Base-by-base conservation (phyloP, 176 grass and related monocot species). In the Bolboschoenus planiculmis region DNA sequence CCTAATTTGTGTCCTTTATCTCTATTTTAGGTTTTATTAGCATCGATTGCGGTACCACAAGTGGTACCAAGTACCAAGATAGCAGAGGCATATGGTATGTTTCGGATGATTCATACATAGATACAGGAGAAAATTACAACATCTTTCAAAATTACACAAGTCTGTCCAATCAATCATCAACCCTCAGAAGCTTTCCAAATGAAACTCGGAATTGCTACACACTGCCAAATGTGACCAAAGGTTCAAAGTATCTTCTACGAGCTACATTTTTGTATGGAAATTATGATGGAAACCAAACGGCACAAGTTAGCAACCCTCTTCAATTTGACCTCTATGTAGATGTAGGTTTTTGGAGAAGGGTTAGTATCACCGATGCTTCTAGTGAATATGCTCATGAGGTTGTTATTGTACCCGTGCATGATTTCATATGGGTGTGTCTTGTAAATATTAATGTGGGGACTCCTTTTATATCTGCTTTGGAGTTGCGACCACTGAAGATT, bases 391-490 rank as follows among this genome's bases (percentile, higher is more conserved):
- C 4, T 0, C 0, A 8, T 1, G 93, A 97, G 81, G 67, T 81
- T 8, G 48, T 87, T 7, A 46, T 57, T 7, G 48, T 85, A 6
- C 80, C 86, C 2, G 11, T 80, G 3, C 79, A 33, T 2, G 50
- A 85, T 2, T 89, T 78, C 61, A 63, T 86, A 9, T 67, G 88
- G 42, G 58, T 94, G 0, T 94, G 92, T 72, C 40, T 94, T 0
- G 71, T 94, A 13, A 83, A 88, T 81, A 91, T 55, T 7, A 87
- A 85, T 20, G 0, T 30, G 0, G 90, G 93, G 13, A 92, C 93
- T 62, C 93, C 93, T 4, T 96, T 96, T 53, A 86, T 96, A 74
- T 92, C 93, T 21, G 7, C 59, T 9, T 81, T 96, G 72, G 85
- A 89, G 34, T 54, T 92, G 11, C 83, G 93, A 82, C 90, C 90